Base-by-base conservation (phyloP, 1,284 basidiomycete genomes). In the Phellopilus nigrolimitatus region DNA sequence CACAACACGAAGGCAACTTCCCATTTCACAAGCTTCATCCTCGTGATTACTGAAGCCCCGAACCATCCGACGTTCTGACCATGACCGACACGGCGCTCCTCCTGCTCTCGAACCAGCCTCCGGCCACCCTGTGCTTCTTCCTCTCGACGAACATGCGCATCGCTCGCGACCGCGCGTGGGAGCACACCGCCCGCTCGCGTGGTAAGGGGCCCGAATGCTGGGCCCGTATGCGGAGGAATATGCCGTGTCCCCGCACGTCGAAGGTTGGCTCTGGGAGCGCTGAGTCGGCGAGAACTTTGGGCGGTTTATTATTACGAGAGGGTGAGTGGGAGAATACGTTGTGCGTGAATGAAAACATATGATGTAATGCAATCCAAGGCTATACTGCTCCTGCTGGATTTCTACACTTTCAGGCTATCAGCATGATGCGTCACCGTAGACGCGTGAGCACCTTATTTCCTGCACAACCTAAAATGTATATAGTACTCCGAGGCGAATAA, bases 141-240 rank as follows among this genome's bases (percentile, higher is more conserved):
- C 76, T 94, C 46, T 73, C 78, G 43, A 77, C 81, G 34, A 92
- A 92, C 66, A 80, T 93, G 47, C 77, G 79, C 25, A 76, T 91
- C 47, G 85, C 89, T 0, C 77, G 86, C 2, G 80, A 83, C 33
- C 76, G 88, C 7, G 90, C 79, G n/a, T 90, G 77, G 78, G 80
- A 82, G 27, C 82, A 92, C 61, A 93, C 91, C 0, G 79, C 93
- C 25, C 68, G 74, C 15, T 92, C 88, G 1, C 78, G 91, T 1
- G 82, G 83, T 6, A 94, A 94, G 62, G 80, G 81, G 0, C 68
- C 74, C 0, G 82, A 87, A n/a, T 94, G 93, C 70, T 94, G 89
- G 89, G 77, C 56, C 81, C 86, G 0, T 95, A 95, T 59, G 80
- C 91, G 2, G 91, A 95, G 62, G 91, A 94, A 68, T 92, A 86